These are phyloP conservation scores for Suhomyces vadensis DNA, from an alignment of 805 yeast genomes.

Conservation along the genomic window DNA sequence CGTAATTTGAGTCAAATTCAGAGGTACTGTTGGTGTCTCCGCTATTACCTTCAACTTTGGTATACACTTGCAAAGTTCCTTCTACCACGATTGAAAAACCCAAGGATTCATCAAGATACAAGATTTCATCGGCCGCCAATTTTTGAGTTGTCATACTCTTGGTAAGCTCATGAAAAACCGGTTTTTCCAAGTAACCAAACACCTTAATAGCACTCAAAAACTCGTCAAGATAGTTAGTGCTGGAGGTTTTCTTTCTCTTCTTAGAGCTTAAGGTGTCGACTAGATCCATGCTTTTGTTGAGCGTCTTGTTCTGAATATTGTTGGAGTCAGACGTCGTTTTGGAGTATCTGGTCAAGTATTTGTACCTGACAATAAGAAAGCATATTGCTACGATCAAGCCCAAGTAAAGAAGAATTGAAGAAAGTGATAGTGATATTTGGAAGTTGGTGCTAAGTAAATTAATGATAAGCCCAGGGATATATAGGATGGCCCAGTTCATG, in stretches of 20 bases:
- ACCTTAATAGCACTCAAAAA: constrained; percentile 88
- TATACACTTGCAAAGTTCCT: constrained; percentile 80
- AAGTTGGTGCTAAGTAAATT: constrained; percentile 42
- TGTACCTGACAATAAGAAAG: constrained; percentile 58
- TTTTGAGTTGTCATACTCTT: constrained; percentile 89
- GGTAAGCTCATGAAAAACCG: constrained; percentile 90
- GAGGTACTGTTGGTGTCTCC: not conserved
- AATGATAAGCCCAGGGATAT: constrained; percentile 21
- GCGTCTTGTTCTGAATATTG: constrained; percentile 36
- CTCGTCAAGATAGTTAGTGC: constrained; percentile 78
- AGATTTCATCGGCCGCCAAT: constrained; percentile 70
- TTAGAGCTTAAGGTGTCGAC: constrained; percentile 37
- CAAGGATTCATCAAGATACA: constrained; percentile 68
- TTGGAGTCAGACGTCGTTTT: constrained; percentile 35
- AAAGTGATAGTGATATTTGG: constrained; percentile 53
- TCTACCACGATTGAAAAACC: constrained; percentile 94
- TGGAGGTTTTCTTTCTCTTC: constrained; percentile 21
- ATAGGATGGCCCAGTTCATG: constrained; percentile 18
- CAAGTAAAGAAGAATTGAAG: constrained; percentile 42
- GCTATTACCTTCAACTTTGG: constrained; percentile 38
- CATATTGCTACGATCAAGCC: constrained; percentile 31
- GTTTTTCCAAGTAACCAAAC: constrained; percentile 87
- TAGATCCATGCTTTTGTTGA: constrained; percentile 44
- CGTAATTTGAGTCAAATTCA: not conserved
- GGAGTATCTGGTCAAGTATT: constrained; percentile 64